A percentile compares a stretch with the other conserved stretches of the same genome.
Evolutionary conservation across 73 alveolate species (phyloP).

Genomic region (Tetrahymena malaccensis): DNA sequence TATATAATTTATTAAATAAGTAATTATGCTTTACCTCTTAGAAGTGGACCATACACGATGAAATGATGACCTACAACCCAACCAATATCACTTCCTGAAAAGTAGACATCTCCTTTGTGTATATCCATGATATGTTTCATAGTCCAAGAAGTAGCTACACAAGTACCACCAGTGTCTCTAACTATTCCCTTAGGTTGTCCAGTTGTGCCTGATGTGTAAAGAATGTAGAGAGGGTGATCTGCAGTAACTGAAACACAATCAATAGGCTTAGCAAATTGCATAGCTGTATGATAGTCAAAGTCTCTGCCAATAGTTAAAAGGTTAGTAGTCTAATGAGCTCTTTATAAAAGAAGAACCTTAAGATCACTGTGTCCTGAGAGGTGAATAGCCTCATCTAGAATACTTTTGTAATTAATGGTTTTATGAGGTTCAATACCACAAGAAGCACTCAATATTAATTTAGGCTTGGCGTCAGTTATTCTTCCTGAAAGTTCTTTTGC

Average conservation of each 20-base stretch:
- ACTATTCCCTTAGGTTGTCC: constrained; percentile 99
- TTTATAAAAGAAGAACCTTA: constrained; percentile 51
- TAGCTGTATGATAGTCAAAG: constrained; percentile 55
- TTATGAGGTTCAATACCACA: constrained; percentile 94
- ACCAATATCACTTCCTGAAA: constrained; percentile 98
- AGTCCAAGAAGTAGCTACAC: constrained; percentile 85
- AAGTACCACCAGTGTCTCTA: constrained; percentile 96
- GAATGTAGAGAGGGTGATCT: constrained; percentile 86
- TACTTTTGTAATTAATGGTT: constrained; percentile 68
- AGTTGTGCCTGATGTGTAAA: constrained; percentile 99
- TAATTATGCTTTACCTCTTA: constrained; percentile 21
- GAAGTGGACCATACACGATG: constrained; percentile 98
- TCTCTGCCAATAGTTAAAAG: constrained; percentile 20
- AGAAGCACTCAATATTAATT: constrained; percentile 82
- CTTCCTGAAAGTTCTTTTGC: constrained; percentile 92
- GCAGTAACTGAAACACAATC: constrained; percentile 77
- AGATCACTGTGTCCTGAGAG: constrained; percentile 42
- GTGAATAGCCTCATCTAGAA: constrained; percentile 81
- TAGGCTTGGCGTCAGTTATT: constrained; percentile 82
- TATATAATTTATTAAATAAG: neutral
- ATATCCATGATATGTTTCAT: constrained; percentile 89
- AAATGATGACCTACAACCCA: constrained; percentile 99
- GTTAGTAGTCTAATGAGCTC: constrained; percentile 35
- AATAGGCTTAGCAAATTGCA: constrained; percentile 37
- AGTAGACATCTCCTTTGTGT: constrained; percentile 77